These are phyloP conservation scores for Trichoderma cornu-damae DNA, from an alignment of 2,329 filamentous ascomycete genomes.

Conservation along the genomic window DNA sequence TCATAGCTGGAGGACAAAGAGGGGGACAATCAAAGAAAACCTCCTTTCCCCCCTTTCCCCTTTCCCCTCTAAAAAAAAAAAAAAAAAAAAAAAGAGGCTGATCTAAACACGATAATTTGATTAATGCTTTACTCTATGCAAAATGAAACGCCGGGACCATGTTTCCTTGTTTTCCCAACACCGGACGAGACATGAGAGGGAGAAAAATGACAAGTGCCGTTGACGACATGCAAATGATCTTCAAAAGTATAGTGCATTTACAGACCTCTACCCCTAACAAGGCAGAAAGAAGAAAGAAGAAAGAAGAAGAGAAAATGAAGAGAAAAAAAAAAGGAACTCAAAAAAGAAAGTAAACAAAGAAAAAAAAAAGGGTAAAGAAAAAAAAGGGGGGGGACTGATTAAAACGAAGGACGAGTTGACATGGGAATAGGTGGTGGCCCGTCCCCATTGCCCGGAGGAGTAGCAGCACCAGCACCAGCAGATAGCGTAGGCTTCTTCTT, in stretches of 20 bases:
- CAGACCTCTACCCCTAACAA: too few relatives aligned
- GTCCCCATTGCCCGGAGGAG: conserved; percentile 25
- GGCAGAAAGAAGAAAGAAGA: too few relatives aligned
- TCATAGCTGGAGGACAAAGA: conserved; percentile 17
- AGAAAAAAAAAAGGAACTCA: too few relatives aligned
- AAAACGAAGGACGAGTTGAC: conserved; percentile 47
- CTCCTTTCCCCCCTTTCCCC: too few relatives aligned
- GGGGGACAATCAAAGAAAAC: conserved; percentile 14
- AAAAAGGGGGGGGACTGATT: neutral
- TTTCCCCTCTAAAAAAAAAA: too few relatives aligned
- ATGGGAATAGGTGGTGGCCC: conserved; percentile 50
- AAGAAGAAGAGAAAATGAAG: too few relatives aligned
- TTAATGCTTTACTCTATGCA: neutral
- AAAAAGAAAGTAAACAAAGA: too few relatives aligned
- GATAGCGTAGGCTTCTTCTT: conserved; percentile 48
- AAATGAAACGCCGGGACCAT: neutral
- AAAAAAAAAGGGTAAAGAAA: too few relatives aligned
- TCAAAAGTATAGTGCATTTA: too few relatives aligned
- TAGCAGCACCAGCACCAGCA: conserved; percentile 10
- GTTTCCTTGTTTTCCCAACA: neutral
- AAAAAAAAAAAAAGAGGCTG: conserved; percentile 9
- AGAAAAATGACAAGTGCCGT: neutral
- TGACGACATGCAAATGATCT: too few relatives aligned
- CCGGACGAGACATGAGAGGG: neutral
- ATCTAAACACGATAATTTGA: neutral